phyloP scores from a whole-genome alignment of 1,284 basidiomycete genomes.

The Vanrija sp. region DNA sequence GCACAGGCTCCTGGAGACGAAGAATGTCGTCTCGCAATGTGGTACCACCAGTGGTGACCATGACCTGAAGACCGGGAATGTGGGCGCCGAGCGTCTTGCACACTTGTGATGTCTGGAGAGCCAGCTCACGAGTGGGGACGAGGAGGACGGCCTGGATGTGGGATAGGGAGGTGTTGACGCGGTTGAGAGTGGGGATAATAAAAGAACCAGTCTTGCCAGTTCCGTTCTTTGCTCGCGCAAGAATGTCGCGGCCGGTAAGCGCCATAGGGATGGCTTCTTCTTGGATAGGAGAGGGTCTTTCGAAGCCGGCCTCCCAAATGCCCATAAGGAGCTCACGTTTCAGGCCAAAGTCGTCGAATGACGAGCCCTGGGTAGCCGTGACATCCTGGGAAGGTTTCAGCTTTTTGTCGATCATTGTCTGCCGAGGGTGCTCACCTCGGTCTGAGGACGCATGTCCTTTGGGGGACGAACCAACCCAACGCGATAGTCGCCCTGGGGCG shows the following conservation, averaged over 20 bases:
- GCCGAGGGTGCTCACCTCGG: slow-evolving; percentile 56
- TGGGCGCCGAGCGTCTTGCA: slow-evolving; percentile 97
- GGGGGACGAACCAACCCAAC: slow-evolving; percentile 69
- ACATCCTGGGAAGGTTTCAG: slow-evolving; percentile 60
- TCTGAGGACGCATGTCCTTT: slow-evolving; percentile 88
- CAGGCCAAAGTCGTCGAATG: slow-evolving; percentile 83
- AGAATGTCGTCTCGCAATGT: slow-evolving; percentile 98
- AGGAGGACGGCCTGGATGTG: slow-evolving; percentile 95
- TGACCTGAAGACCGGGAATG: slow-evolving; percentile 82
- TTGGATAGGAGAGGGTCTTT: slow-evolving; percentile 94
- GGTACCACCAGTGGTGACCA: slow-evolving; percentile 98
- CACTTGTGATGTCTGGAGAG: slow-evolving; percentile 93
- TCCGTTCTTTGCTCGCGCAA: slow-evolving; percentile 59
- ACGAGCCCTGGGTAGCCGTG: slow-evolving; percentile 79
- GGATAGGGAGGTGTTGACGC: slow-evolving; percentile 76
- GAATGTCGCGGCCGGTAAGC: slow-evolving; percentile 80
- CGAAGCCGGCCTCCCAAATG: slow-evolving; percentile 95
- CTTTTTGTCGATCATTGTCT: neutral
- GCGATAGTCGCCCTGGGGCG: slow-evolving; percentile 30
- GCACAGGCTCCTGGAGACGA: slow-evolving; percentile 82
- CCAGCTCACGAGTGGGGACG: slow-evolving; percentile 91
- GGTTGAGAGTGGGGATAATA: slow-evolving; percentile 93
- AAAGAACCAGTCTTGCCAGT: slow-evolving; percentile 80
- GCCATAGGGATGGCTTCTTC: slow-evolving; percentile 93
- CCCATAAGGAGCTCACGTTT: slow-evolving; percentile 81